A percentile compares a stretch with the other conserved stretches of the same genome.
phyloP scores from a whole-genome alignment of 805 yeast species.

The Tanozyma kutaoensis region DNA sequence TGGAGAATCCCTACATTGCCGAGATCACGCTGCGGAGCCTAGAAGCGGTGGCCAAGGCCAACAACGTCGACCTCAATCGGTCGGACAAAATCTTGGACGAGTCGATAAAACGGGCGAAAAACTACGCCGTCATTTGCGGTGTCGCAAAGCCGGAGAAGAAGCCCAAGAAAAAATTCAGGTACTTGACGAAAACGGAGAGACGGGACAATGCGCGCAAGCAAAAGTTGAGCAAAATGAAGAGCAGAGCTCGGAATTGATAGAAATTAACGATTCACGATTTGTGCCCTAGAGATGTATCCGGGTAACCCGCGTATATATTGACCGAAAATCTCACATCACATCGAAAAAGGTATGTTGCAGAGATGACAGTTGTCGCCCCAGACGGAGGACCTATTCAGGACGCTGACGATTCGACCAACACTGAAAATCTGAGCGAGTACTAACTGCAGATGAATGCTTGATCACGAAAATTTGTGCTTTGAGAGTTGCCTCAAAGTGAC shows the following conservation, averaged over 20 bases:
- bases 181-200: slow-evolving; percentile 73
- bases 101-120: slow-evolving; percentile 67
- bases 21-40: slow-evolving; percentile 18
- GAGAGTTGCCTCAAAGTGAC: too few relatives aligned
- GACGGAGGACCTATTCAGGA: slow-evolving; percentile 50
- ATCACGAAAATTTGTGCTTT: too few relatives aligned
- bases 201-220: slow-evolving; percentile 28
- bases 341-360: too few relatives aligned
- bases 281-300: too few relatives aligned
- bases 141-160: slow-evolving; percentile 29
- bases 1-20: slow-evolving; percentile 30
- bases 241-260: too few relatives aligned
- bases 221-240: slow-evolving; percentile 12
- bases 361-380: slow-evolving; percentile 75
- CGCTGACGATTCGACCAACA: slow-evolving; percentile 59
- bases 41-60: slow-evolving; percentile 40
- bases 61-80: slow-evolving; percentile 57
- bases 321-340: too few relatives aligned
- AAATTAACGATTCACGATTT: too few relatives aligned
- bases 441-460: too few relatives aligned
- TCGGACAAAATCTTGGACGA: slow-evolving; percentile 59
- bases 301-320: too few relatives aligned
- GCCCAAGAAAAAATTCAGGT: slow-evolving; percentile 77
- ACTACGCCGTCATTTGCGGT: slow-evolving; percentile 61
- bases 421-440: slow-evolving; percentile 49